Evolutionary conservation across 2,329 filamentous ascomycete genomes (phyloP), one percentile per base, ranked within the genome.

Genomic region (Truncatella angustata): DNA sequence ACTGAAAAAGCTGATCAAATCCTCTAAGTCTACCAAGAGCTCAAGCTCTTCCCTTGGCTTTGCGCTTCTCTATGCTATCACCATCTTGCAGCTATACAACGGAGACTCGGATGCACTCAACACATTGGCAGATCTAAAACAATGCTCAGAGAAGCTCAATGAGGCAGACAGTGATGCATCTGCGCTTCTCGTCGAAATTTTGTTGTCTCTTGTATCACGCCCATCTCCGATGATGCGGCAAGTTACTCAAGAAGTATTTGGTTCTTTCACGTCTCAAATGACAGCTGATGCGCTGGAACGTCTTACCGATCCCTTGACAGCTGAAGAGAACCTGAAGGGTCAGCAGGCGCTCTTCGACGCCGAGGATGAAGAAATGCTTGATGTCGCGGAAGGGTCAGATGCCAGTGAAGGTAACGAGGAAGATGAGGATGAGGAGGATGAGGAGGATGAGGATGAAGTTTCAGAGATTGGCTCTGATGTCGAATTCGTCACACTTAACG

Each of bases 131-230:
- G 93, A 97, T 60, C 77, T 97, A n/a, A 82, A 87, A 58, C 77
- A 87, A 54, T 91, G 88, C 66, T 87, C 87, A 54, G 79, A 88
- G 39, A 85, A 84, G 63, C 76, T 88, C 46, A 79, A 84, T 58
- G 74, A 78, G 0, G 77, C 82, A 56, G 71, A 81, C 35, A 70
- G 74, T 1, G 81, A 80, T 5, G 76, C 77, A 10, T 88, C 90
- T 0, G 85, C 90, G 62, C 79, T 90, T 23, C 72, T 97, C 7
- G 85, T 97, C 2, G 94, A 97, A 63, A 88, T 97, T 48, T 71
- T 99, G 6, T 76, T 97, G n/a, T 90, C 90, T 49, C 91, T 97
- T 72, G 82, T 95, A 2, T 90, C 91, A 0, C 90, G 91, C 56
- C 89, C 87, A 3, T 96, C 92, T 1, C 84, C 86, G 9, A 76